These are phyloP conservation scores for Dothidotthia symphoricarpi DNA, from an alignment of 2,329 filamentous ascomycete genomes.

Conservation along the genomic window DNA sequence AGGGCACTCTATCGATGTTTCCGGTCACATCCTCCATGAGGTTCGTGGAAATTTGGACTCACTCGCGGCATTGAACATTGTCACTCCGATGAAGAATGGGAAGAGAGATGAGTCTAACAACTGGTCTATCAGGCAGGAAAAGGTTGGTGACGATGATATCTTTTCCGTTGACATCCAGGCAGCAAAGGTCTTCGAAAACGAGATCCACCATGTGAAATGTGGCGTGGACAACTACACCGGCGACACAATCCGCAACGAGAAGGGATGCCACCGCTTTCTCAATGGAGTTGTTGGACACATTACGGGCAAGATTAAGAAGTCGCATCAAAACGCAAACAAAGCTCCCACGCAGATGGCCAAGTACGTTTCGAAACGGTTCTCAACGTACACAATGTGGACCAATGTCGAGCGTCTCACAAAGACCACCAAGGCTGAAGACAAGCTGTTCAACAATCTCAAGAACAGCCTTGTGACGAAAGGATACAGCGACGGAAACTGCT, in stretches of 20 bases:
- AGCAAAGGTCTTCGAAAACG: background rate
- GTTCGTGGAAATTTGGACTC: too few relatives aligned
- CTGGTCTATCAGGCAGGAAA: too few relatives aligned
- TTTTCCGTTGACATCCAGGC: too few relatives aligned
- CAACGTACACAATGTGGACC: background rate
- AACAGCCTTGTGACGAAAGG: conserved; percentile 5
- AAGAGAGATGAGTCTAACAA: too few relatives aligned
- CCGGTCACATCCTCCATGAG: too few relatives aligned
- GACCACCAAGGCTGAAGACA: background rate
- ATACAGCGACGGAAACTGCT: conserved; percentile 5
- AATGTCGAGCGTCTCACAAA: background rate
- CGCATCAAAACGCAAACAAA: background rate
- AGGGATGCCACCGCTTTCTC: background rate
- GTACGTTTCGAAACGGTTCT: background rate
- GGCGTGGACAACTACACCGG: background rate
- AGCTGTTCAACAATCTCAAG: conserved; percentile 2
- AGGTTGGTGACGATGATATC: too few relatives aligned
- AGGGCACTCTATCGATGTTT: too few relatives aligned
- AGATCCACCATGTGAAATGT: background rate
- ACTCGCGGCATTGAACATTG: too few relatives aligned
- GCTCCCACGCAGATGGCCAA: background rate
- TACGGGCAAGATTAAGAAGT: background rate
- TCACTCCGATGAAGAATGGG: too few relatives aligned
- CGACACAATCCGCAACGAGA: background rate
- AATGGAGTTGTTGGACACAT: background rate